Percentiles rank a stretch among this genome's conserved stretches.
Evolutionary conservation across 495 filamentous ascomycete species (phyloP).

Genomic region (Penicillium manginii): DNA sequence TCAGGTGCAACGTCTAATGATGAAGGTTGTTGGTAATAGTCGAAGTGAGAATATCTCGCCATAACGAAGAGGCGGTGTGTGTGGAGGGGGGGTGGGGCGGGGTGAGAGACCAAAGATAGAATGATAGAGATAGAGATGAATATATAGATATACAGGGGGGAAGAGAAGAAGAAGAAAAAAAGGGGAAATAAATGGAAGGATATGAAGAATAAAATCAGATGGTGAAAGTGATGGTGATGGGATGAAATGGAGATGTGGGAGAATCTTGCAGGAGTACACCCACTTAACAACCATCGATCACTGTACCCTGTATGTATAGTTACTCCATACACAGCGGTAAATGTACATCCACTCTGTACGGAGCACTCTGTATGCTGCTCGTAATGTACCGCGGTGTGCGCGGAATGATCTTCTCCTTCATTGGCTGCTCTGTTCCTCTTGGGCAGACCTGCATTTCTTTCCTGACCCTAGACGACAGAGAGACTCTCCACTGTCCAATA

Average conservation of each 20-base stretch:
- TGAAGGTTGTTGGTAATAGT: conserved; percentile 65
- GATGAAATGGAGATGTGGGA: conserved; percentile 11
- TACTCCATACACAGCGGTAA: too few relatives aligned
- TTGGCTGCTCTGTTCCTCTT: conserved; percentile 53
- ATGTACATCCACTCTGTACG: too few relatives aligned
- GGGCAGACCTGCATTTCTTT: conserved; percentile 50
- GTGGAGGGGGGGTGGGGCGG: conserved; percentile 17
- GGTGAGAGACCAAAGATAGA: conserved; percentile 15
- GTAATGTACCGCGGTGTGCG: too few relatives aligned
- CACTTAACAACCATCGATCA: too few relatives aligned
- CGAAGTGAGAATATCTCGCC: conserved; percentile 53
- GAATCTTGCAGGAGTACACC: background rate
- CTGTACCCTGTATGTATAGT: background rate
- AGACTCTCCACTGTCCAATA: background rate
- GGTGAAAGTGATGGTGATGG: conserved; percentile 15
- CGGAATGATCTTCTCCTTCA: conserved; percentile 20
- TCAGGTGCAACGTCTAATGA: conserved; percentile 72
- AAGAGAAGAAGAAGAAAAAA: conserved; percentile 30
- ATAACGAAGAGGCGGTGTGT: conserved; percentile 42
- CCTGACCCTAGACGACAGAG: background rate
- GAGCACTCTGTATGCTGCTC: too few relatives aligned
- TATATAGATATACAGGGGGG: conserved; percentile 14
- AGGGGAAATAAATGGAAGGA: conserved; percentile 26
- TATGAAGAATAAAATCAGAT: conserved; percentile 20
- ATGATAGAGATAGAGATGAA: conserved; percentile 36